Base-by-base conservation (phyloP, 306 rosid species). In the Quercus aquifolioides region DNA sequence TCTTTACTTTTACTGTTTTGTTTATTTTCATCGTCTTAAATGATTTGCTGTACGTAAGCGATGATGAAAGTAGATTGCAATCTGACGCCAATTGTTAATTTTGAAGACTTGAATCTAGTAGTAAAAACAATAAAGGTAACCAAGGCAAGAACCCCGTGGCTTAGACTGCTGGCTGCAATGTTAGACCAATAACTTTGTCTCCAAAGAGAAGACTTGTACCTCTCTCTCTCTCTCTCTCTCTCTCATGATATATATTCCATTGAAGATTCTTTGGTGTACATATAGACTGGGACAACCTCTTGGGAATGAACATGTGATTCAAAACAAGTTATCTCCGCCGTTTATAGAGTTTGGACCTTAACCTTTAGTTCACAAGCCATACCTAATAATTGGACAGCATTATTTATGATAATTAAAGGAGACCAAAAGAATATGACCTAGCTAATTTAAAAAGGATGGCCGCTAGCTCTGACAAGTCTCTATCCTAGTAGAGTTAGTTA, bases 61-160 rank as follows among this genome's bases (percentile, higher is more conserved):
- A 52, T 85, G 91, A 86, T 77, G 77, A 26, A 38, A 78, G 21
- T 35, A 55, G 3, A 81, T 55, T 18, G 55, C 23, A 67, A 75
- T 63, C 64, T 86, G 84, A 85, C 86, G 84, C 71, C 49, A 19
- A 64, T 73, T 17, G 69, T 55, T 62, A 49, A 49, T 33, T 81
- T 78, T 71, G 46, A 76, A 35, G 13, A 30, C 49, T 56, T 0
- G 33, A 78, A 17, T 23, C 30, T 11, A 13, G 54, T 49, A 49
- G 54, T 49, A 49, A 49, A 49, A 13, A 49, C 3, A 49, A 49
- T 10, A 49, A 49, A 49, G 54, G 17, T 11, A 2, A 49, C 17
- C 54, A 49, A 49, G 14, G 14, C 15, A 43, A 15, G 13, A 68
- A 59, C 69, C 71, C 83, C 28, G 83, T 58, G 83, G 80, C 74